These are phyloP conservation scores for Brettanomyces bruxellensis DNA, from an alignment of 805 yeast genomes.

Conservation along the genomic window DNA sequence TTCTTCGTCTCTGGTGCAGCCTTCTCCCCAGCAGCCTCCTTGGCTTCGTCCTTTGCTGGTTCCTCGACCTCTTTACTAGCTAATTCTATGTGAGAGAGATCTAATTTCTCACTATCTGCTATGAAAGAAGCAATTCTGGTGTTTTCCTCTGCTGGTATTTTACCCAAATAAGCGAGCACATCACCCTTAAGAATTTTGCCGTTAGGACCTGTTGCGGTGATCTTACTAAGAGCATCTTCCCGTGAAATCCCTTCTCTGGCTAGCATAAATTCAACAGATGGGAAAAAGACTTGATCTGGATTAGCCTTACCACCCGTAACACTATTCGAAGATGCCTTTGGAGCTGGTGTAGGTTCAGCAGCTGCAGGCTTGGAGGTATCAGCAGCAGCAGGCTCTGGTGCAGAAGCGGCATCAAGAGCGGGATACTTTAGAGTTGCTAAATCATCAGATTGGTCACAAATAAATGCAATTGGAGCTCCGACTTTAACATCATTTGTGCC, in stretches of 20 bases:
- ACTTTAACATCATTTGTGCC: constrained; percentile 80
- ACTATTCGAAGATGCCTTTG: constrained; percentile 11
- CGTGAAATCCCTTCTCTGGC: constrained; percentile 51
- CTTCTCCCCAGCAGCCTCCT: constrained; percentile 8
- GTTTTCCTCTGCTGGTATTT: constrained; percentile 50
- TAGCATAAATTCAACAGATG: constrained; percentile 68
- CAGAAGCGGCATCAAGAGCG: constrained; percentile 21
- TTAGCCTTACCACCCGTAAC: constrained; percentile 38
- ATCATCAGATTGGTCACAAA: constrained; percentile 88
- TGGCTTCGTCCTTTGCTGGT: constrained; percentile 3
- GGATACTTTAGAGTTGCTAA: constrained; percentile 56
- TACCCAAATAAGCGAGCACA: constrained; percentile 74
- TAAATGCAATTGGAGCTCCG: constrained; percentile 80
- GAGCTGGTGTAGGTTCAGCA: constrained; percentile 12
- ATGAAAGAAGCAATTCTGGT: constrained; percentile 46
- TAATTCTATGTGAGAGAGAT: constrained; percentile 57
- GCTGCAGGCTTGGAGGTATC: constrained; percentile 13
- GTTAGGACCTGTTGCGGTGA: constrained; percentile 79
- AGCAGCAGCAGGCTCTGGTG: constrained; percentile 10
- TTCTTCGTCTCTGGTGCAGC: constrained; percentile 6
- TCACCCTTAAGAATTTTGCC: constrained; percentile 90
- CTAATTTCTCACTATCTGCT: constrained; percentile 51
- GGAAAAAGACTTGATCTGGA: constrained; percentile 58
- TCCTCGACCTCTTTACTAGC: constrained; percentile 11
- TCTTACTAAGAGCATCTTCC: constrained; percentile 62